Base-by-base conservation (phyloP, 2,329 filamentous ascomycete species). In the Cladosporium sp. region DNA sequence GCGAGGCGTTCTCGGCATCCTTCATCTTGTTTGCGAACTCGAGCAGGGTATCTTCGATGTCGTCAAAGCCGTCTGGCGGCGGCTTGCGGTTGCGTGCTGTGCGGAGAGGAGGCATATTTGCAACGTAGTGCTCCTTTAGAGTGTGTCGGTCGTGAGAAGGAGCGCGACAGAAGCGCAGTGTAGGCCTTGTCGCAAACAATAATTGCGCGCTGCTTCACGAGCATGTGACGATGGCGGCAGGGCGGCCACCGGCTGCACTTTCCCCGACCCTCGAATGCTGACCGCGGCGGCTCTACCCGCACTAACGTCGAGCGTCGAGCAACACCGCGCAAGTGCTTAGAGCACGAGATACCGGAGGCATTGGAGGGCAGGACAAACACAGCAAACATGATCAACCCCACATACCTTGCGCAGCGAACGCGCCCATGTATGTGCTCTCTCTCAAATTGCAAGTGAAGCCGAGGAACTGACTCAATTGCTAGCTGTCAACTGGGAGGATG, bases 1-100 rank as follows among this genome's bases (percentile, higher is more conserved):
- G 84, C 17, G 91, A 88, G 50, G 92, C 88, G 75, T 95, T 96
- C 73, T 97, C 92, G 55, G 94, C 94, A 72, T 95, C 90, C 76
- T 93, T 94, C 89, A 95, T 93, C 80, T 92, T 92, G 81, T 92
- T 93, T 69, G 82, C 80, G 77, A 94, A 94, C 69, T 92, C 87
- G 67, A 94, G 84, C 42, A 94, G 85, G 67, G 91, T 90, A 72
- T 92, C 88, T 74, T 93, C 90, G 74, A 95, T 90, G 72, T 95
- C 90, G 70, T 87, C 86, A 80, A 94, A 95, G 74, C 90, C 90
- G 57, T 90, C 89, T 55, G 90, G 90, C 47, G 90, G 90, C 55
- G 90, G 85, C 79, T 93, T 94, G 71, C 87, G 84, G 76, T 89
- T 90, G 63, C 86, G 87, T 49, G 86, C 81, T 65, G 88, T 87